phyloP scores from a whole-genome alignment of 139 green algal genomes.

The Edaphochlamys debaryana region DNA sequence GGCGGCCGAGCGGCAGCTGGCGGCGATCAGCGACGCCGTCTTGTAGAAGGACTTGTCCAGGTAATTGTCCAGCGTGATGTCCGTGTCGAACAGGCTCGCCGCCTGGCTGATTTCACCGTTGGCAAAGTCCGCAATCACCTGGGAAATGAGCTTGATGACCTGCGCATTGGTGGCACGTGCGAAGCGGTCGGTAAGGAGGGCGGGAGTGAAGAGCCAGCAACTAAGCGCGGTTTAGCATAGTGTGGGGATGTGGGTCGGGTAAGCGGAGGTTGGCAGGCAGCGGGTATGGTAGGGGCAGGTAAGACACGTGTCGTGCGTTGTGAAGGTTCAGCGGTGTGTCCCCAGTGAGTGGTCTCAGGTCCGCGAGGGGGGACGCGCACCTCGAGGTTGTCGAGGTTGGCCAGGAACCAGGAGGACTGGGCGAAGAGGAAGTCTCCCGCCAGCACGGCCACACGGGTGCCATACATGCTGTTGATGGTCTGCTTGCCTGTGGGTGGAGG shows the following conservation, averaged over 20 bases:
- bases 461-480: conserved; percentile 96
- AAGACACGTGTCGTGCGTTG: too few species aligned
- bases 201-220: too few species aligned
- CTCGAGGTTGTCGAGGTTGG: conserved; percentile 98
- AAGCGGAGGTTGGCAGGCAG: too few species aligned
- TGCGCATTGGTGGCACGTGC: too few species aligned
- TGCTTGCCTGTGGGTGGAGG: conserved; percentile 72
- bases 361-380: too few species aligned
- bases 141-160: conserved; percentile 98
- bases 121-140: conserved; percentile 99
- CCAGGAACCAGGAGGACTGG: conserved; percentile 97
- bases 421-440: conserved; percentile 99
- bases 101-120: conserved; percentile 98
- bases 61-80: conserved; percentile 92
- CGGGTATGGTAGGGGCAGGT: too few species aligned
- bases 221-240: too few species aligned
- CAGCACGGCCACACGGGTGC: conserved; percentile 94
- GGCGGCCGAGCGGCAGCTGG: conserved; percentile 86
- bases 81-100: conserved; percentile 89
- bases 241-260: too few species aligned
- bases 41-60: conserved; percentile 98
- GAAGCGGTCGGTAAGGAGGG: too few species aligned
- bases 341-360: too few species aligned
- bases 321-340: too few species aligned
- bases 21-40: conserved; percentile 98